A percentile compares a stretch with the other conserved stretches of the same genome.
Evolutionary conservation across 2,329 filamentous ascomycete genomes (phyloP).

Genomic region (Xylaria sp.): DNA sequence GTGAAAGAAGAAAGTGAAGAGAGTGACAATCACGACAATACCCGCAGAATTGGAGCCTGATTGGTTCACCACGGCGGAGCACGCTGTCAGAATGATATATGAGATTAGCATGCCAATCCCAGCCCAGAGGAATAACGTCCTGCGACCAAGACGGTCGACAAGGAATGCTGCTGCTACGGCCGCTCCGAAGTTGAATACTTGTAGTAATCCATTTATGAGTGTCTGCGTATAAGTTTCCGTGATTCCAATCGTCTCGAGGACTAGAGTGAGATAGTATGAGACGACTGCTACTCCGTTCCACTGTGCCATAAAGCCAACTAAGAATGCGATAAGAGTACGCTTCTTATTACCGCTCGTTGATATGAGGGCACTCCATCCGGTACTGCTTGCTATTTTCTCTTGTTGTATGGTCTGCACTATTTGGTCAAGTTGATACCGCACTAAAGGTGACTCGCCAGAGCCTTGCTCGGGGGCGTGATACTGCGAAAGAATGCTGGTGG

Average conservation of each 20-base stretch:
- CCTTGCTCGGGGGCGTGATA: slow-evolving; percentile 59
- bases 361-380: slow-evolving; percentile 45
- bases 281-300: slow-evolving; percentile 51
- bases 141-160: slow-evolving; percentile 56
- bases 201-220: slow-evolving; percentile 50
- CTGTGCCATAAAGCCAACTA: slow-evolving; percentile 39
- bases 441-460: slow-evolving; percentile 48
- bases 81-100: slow-evolving; percentile 54
- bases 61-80: slow-evolving; percentile 48
- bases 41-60: slow-evolving; percentile 8
- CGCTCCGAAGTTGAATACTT: slow-evolving; percentile 52
- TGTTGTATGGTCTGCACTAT: slow-evolving; percentile 15
- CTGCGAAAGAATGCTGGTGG: slow-evolving; percentile 46
- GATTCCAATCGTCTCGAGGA: slow-evolving; percentile 52
- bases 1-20: slow-evolving; percentile 22
- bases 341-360: slow-evolving; percentile 40
- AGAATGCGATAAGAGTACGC: slow-evolving; percentile 37
- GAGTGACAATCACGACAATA: slow-evolving; percentile 19
- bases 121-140: slow-evolving; percentile 54
- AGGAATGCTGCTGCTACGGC: slow-evolving; percentile 52
- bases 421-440: slow-evolving; percentile 21
- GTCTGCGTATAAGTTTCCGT: slow-evolving; percentile 50
- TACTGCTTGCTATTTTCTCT: slow-evolving; percentile 37
- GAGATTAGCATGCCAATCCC: slow-evolving; percentile 52
- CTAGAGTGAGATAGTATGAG: slow-evolving; percentile 50